Conservation (phyloP, 768 basidiomycete genomes). For the Mycena maculata region DNA sequence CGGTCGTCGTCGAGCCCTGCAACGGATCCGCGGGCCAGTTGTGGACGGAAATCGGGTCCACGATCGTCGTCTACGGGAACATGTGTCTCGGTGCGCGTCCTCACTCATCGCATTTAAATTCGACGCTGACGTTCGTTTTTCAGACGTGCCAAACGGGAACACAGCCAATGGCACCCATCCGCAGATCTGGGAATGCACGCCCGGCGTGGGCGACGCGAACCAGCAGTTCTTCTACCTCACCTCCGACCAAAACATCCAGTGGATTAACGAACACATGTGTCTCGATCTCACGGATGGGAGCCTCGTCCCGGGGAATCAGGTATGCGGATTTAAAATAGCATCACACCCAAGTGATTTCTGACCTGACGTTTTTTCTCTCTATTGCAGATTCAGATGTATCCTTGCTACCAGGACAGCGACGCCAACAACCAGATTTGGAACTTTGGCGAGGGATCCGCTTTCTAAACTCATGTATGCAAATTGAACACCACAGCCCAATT, state of each 20-base stretch:
- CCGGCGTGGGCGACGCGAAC: constrained; percentile 26
- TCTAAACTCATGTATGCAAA: too few relatives aligned
- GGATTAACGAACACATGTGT: constrained; percentile 21
- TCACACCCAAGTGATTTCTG: not conserved
- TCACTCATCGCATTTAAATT: not conserved
- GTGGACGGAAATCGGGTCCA: constrained; percentile 16
- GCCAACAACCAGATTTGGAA: constrained; percentile 6
- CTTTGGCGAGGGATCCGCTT: not conserved
- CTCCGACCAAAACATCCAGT: constrained; percentile 24
- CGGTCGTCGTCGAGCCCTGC: constrained; percentile 12
- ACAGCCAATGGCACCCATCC: constrained; percentile 38
- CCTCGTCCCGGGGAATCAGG: constrained; percentile 10
- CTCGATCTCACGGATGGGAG: constrained; percentile 22
- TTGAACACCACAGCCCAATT: too few relatives aligned
- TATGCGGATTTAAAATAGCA: not conserved
- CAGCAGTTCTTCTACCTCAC: constrained; percentile 29
- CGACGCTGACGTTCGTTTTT: not conserved
- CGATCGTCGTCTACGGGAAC: constrained; percentile 18
- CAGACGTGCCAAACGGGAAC: constrained; percentile 36
- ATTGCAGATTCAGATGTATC: not conserved
- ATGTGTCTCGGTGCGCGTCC: constrained; percentile 13
- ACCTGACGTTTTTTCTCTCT: not conserved
- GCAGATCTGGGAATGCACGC: constrained; percentile 40
- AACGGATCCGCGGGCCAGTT: constrained; percentile 10
- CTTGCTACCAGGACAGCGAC: not conserved